These are phyloP conservation scores for Penicillium expansum DNA, from an alignment of 2,329 filamentous ascomycete genomes.

Conservation along the genomic window DNA sequence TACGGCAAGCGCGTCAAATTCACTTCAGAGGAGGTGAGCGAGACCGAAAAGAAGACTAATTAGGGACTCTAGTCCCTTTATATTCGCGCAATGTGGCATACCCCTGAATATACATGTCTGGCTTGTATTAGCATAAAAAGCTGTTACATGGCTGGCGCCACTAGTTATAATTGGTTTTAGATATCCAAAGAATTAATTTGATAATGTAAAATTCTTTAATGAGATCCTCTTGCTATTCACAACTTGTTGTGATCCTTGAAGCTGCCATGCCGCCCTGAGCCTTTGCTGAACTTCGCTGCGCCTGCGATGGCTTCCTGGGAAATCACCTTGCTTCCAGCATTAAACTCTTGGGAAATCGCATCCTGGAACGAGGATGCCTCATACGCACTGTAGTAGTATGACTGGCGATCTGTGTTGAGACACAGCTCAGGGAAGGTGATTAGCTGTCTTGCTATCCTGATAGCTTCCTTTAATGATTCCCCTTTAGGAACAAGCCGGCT, in stretches of 20 bases:
- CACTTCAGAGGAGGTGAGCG: slow-evolving; percentile 20
- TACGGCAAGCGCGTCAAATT: slow-evolving; percentile 40
- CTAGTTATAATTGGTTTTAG: not conserved
- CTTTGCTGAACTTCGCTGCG: slow-evolving; percentile 19
- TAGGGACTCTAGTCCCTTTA: not conserved
- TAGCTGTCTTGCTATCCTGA: slow-evolving; percentile 48
- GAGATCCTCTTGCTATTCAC: not conserved
- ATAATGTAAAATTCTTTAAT: slow-evolving; percentile 15
- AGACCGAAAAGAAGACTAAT: slow-evolving; percentile 21
- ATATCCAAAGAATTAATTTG: not conserved
- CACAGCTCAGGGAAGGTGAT: slow-evolving; percentile 52
- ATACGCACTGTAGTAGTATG: slow-evolving; percentile 52
- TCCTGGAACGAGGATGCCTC: slow-evolving; percentile 51
- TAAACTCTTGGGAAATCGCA: slow-evolving; percentile 33
- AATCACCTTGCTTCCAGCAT: slow-evolving; percentile 17
- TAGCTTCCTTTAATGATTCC: slow-evolving; percentile 50
- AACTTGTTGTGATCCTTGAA: slow-evolving; percentile 21
- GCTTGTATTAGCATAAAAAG: not conserved
- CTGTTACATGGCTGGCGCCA: not conserved
- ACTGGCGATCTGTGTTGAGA: slow-evolving; percentile 52
- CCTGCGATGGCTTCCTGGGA: slow-evolving; percentile 17
- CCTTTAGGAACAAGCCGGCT: slow-evolving; percentile 54
- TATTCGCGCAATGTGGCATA: not conserved
- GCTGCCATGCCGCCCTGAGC: slow-evolving; percentile 17
- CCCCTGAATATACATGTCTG: not conserved